Base-by-base conservation (phyloP, 257 asterid genomes). In the Datura wrightii region DNA sequence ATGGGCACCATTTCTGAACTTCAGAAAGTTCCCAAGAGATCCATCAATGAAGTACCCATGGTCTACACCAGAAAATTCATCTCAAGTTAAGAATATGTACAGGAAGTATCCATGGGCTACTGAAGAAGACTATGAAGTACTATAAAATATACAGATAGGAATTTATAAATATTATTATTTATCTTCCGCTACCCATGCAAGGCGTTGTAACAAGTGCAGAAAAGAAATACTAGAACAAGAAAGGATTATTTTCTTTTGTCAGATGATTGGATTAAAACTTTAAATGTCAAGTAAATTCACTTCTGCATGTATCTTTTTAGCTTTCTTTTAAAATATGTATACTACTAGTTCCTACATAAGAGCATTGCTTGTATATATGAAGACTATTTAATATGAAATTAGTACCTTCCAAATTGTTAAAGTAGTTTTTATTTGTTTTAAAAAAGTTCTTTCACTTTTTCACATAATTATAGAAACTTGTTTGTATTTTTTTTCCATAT, bases 1-100 rank as follows among this genome's bases (percentile, higher is more conserved):
- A 53, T 93, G 98, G 98, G 97, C 98, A 55, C 97, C 98, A 86
- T 95, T 95, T 86, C 87, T 95, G 70, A 95, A 95, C 93, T 92
- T 93, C 92, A 91, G 98, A 71, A 95, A 92, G 85, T 89, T 95
- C 44, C 98, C 98, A 1, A 36, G 97, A 87, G 96, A 93, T 89
- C 97, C 98, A 83, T 79, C 87, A 13, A 89, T 95, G 93, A 92
- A 93, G 90, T 93, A 93, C 55, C 98, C 98, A 1, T 95, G 98
- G 98, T 89, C 94, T 5, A 87, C 86, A 11, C 97, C 98, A 8
- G 89, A 91, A 87, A 83, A 93, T 80, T 93, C 96, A 53, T 88
- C 95, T 13, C 67, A 87, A 79, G 83, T 92, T 34, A 95, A 86
- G 84, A 92, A 93, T 72, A 91, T 86, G 19, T 89, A 82, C 87